phyloP scores from a whole-genome alignment of 202 grass and related monocot genomes.

The Alloteropsis angusta region DNA sequence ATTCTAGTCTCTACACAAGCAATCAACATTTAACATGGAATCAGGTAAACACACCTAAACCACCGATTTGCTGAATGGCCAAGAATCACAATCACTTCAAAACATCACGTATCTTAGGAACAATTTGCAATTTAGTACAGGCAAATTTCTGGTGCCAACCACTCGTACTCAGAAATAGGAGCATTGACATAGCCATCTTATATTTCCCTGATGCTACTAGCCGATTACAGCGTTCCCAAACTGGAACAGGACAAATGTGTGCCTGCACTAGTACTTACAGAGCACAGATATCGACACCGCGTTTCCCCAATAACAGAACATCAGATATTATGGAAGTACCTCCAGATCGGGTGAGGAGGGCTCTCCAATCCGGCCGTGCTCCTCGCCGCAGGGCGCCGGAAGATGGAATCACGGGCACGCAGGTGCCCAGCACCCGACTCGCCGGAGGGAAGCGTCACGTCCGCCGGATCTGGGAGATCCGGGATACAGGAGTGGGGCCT shows the following conservation, averaged over 20 bases:
- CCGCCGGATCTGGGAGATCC: not conserved
- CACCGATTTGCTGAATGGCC: not conserved
- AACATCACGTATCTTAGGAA: not conserved
- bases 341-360: not conserved
- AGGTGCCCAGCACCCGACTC: not conserved
- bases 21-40: not conserved
- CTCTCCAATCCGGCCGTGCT: not conserved
- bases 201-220: not conserved
- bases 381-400: not conserved
- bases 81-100: not conserved
- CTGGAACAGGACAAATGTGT: not conserved
- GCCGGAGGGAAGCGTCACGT: not conserved
- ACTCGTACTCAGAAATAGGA: not conserved
- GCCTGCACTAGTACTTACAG: not conserved
- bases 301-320: not conserved
- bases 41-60: not conserved
- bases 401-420: not conserved
- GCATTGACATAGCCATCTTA: not conserved
- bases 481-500: not conserved
- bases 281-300: not conserved
- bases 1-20: not conserved
- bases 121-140: not conserved
- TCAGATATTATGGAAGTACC: not conserved
- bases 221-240: not conserved
- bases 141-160: not conserved